Base-by-base conservation (phyloP, 768 basidiomycete genomes). In the Trametes elegans region DNA sequence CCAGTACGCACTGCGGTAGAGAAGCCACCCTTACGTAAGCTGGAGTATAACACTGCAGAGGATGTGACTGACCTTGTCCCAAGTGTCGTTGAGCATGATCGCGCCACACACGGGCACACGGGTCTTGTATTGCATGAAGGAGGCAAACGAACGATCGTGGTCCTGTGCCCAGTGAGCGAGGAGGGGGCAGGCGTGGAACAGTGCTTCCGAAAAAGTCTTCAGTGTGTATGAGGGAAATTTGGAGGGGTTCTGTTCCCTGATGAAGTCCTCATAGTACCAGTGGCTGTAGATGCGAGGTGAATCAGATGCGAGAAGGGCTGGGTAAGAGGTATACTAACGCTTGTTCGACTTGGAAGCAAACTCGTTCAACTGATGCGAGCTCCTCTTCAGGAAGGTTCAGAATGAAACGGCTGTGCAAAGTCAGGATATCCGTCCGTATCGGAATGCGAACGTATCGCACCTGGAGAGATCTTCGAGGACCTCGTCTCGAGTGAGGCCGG, bases 221-320 rank as follows among this genome's bases (percentile, higher is more conserved):
- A 98, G 83, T 16, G 87, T 83, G 57, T 93, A 77, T 1, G 93
- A 89, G 1, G 93, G 96, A 38, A 98, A 85, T 55, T 84, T 82
- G 13, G 57, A 49, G 8, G 87, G 85, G 53, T 93, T 90, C 71
- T 90, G 83, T 68, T 95, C 93, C 38, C 97, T 90, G 60, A 98
- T 85, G 64, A 97, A 98, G 70, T 99, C 97, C 76, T 98, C 97
- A 65, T 99, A 99, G 71, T 92, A 99, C 96, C 96, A 99, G 69
- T 98, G 96, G n/a, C 95, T 97, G 66, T 8, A 39, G 21, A 44
- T 32, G 44, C 55, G 32, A 57, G 39, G 45, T 56, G 46, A 56
- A 38, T 3, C 18, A n/a, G 40, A 31, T n/a, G n/a, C n/a, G 36
- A 14, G 5, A 26, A 21, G 45, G 2, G 7, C 7, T 35, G 8